Percentiles rank a stretch among this genome's conserved stretches.
phyloP scores from a whole-genome alignment of 257 asterid genomes.

The Fraxinus quadrangulata region DNA sequence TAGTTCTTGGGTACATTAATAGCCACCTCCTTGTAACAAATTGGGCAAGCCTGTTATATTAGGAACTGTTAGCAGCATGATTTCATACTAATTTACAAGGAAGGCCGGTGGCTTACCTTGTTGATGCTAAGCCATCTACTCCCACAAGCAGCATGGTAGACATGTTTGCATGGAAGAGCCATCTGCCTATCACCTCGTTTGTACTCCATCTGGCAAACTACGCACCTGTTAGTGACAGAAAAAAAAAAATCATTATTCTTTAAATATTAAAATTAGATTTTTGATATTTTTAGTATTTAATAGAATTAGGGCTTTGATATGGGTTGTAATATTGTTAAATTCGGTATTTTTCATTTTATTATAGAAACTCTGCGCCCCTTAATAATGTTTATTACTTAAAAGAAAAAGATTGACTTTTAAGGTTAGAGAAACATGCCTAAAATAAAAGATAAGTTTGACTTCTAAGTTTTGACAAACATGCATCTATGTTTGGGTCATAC shows the following conservation, averaged over 20 bases:
- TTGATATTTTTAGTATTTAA: not conserved
- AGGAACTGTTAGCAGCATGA: slow-evolving; percentile 24
- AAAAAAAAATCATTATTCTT: not conserved
- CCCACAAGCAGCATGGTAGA: slow-evolving; percentile 78
- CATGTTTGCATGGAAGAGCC: slow-evolving; percentile 90
- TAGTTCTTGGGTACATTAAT: not conserved
- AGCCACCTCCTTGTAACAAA: slow-evolving; percentile 31
- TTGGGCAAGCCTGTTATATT: slow-evolving; percentile 75
- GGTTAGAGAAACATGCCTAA: not conserved
- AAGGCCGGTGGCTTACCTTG: not conserved
- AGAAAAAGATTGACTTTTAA: not conserved
- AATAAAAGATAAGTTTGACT: not conserved
- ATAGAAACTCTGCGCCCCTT: not conserved
- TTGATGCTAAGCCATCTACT: slow-evolving; percentile 62
- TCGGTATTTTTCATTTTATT: not conserved
- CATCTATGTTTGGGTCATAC: not conserved
- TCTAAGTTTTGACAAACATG: not conserved
- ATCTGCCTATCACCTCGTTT: slow-evolving; percentile 73
- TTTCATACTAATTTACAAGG: not conserved
- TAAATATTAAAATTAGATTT: not conserved
- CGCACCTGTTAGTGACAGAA: slow-evolving; percentile 61
- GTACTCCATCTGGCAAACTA: slow-evolving; percentile 97
- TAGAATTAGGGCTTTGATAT: not conserved
- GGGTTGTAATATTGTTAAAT: not conserved
- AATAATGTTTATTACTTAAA: not conserved